Base-by-base conservation (phyloP, 805 yeast species). In the Kregervanrija fluxuum region DNA sequence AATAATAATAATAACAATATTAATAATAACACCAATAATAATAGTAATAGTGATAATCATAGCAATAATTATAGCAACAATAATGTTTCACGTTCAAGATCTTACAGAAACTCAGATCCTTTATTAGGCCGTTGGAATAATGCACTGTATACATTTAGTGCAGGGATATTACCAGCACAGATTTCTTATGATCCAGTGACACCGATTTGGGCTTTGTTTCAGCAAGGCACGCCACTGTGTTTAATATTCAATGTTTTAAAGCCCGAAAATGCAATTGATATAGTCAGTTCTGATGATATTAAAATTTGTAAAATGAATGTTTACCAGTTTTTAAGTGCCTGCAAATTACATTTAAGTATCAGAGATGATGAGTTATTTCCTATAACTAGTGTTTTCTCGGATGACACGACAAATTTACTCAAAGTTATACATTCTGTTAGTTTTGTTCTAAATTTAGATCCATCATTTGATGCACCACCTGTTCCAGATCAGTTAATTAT, bases 221-320 rank as follows among this genome's bases (percentile, higher is more conserved):
- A 91, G 56, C 88, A 85, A 56, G 99, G 98, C 10, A 82, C 95
- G 2, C 95, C 98, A 4, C 69, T 93, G 36, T 90, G 98, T 62
- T 75, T 87, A 36, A 68, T 91, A 8, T 87, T 84, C 69, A 91
- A 93, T 64, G 69, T 79, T 11, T 73, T 88, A 15, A 60, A 59
- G 32, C 81, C 82, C 1, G 73, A 72, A 34, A 62, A 66, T 35
- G 61, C 70, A 36, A 71, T 74, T 44, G 77, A 80, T 44, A 68
- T 84, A 38, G 77, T 83, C 6, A 76, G 83, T 14, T 79, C 91
- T 32, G 91, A 85, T 57, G 96, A 91, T 60, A 60, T 86, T 49
- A 82, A 87, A 57, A 75, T 83, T 41, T 86, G 95, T 65, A 93
- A 93, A 58, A 83, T 84, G 67, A 82, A 88, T 17, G 88, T 93